phyloP scores from a whole-genome alignment of 2,329 filamentous ascomycete species.

The Thielaviopsis ethacetica region DNA sequence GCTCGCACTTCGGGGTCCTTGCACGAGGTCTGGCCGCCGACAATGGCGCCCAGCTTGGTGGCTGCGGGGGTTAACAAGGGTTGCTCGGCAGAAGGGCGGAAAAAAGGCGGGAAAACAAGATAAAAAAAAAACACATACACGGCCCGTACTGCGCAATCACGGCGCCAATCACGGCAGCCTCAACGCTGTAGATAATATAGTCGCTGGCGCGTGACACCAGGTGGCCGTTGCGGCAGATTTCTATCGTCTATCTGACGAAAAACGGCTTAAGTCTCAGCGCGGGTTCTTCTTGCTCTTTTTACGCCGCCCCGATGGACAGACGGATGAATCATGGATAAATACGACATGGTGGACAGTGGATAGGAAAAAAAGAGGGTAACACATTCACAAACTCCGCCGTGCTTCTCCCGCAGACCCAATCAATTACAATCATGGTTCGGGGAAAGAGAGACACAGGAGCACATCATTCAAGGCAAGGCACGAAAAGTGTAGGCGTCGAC shows the following conservation, averaged over 20 bases:
- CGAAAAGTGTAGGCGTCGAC: not conserved
- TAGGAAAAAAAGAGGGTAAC: not conserved
- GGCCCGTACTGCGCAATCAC: conserved; percentile 83
- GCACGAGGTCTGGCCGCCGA: conserved; percentile 94
- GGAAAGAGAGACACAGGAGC: not conserved
- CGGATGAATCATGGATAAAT: not conserved
- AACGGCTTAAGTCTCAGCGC: conserved; percentile 32
- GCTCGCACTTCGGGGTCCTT: conserved; percentile 92
- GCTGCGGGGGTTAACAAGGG: conserved; percentile 32
- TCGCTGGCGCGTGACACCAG: conserved; percentile 91
- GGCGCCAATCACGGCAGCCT: conserved; percentile 75
- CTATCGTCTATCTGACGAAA: conserved; percentile 46
- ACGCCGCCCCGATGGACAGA: not conserved
- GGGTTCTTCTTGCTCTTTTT: conserved; percentile 15
- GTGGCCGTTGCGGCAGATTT: conserved; percentile 87
- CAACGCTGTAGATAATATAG: conserved; percentile 97
- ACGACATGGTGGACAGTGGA: conserved; percentile 12
- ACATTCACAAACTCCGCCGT: conserved; percentile 3
- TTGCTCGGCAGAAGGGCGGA: conserved; percentile 9
- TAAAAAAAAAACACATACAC: conserved; percentile 39
- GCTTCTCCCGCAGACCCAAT: not conserved
- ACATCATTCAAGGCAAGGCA: not conserved
- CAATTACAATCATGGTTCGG: not conserved
- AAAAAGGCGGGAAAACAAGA: conserved; percentile 8
- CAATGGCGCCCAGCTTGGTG: conserved; percentile 86